Base-by-base conservation (phyloP, 345 rosid species). In the Trapa incisa region DNA sequence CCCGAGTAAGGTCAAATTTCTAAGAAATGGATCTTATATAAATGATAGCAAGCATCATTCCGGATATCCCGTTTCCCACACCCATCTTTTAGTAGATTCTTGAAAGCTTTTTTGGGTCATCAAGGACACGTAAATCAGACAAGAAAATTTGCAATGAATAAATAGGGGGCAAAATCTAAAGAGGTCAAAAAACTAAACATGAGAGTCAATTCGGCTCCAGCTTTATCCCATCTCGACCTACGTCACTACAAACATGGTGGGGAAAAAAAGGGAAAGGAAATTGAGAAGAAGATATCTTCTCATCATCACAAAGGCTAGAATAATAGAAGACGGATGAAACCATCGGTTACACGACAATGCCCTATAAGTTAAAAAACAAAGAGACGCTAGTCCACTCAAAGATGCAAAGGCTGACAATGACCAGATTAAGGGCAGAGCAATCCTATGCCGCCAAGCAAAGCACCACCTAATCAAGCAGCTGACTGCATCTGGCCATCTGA, bases 401-500 rank as follows among this genome's bases (percentile, higher is more conserved):
- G 63, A 58, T 58, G 63, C 63, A 58, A 58, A 57, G 37, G 61
- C 22, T 32, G 63, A 58, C 16, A 58, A 35, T 38, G 32, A 33
- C 63, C 37, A 58, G 9, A 56, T 53, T 43, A 22, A 61, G 48
- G 12, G 35, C 33, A 61, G 29, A 61, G 45, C 66, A 11, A 4
- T 61, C 66, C 45, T 37, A 61, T 13, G 52, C 43, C 35, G 53
- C 43, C 43, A 41, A 41, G 7, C 43, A 41, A 4, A 33, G 67
- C 33, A 38, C 45, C 33, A 38, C 45, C 84, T 58, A 36, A 58
- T 86, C 76, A 73, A 67, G 74, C 89, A 72, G 83, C 85, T 66
- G 78, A 87, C 74, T 81, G 91, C 79, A 73, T 75, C 45, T 78
- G 89, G 47, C 81, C 86, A 70, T 77, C 81, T 47, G 82, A 70